Conservation (phyloP, 495 filamentous ascomycete species). For the Neurospora sp. region DNA sequence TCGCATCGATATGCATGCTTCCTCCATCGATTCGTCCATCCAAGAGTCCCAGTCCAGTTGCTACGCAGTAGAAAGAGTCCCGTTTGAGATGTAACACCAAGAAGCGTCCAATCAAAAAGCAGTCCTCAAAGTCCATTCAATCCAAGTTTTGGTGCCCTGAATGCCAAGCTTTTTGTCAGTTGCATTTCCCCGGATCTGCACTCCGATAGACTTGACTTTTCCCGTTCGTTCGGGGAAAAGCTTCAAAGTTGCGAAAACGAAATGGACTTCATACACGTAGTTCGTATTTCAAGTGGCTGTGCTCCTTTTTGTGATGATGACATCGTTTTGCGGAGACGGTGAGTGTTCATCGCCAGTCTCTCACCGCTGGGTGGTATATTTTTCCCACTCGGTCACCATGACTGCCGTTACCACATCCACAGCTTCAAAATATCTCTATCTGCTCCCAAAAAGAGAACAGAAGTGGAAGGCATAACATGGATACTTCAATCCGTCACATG, state of each 20-base stretch:
- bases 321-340: background rate
- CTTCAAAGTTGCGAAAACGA: background rate
- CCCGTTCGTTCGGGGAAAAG: background rate
- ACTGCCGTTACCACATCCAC: background rate
- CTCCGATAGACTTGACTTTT: background rate
- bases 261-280: background rate
- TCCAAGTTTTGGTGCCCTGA: background rate
- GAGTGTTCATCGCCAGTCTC: background rate
- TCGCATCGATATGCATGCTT: background rate
- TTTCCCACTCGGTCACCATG: background rate
- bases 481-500: background rate
- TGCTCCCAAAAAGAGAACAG: background rate
- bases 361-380: background rate
- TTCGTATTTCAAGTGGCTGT: background rate
- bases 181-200: background rate
- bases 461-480: background rate
- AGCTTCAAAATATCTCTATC: background rate
- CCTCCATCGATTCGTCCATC: background rate
- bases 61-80: background rate
- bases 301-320: background rate
- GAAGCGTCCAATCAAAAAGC: background rate
- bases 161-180: background rate
- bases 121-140: too few species aligned
- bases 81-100: background rate
- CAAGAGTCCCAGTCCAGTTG: background rate